Percentiles rank a stretch among this genome's conserved stretches.
These are phyloP conservation scores for Aspergillus coremiiformis DNA, from an alignment of 495 filamentous ascomycete species.

Conservation along the genomic window DNA sequence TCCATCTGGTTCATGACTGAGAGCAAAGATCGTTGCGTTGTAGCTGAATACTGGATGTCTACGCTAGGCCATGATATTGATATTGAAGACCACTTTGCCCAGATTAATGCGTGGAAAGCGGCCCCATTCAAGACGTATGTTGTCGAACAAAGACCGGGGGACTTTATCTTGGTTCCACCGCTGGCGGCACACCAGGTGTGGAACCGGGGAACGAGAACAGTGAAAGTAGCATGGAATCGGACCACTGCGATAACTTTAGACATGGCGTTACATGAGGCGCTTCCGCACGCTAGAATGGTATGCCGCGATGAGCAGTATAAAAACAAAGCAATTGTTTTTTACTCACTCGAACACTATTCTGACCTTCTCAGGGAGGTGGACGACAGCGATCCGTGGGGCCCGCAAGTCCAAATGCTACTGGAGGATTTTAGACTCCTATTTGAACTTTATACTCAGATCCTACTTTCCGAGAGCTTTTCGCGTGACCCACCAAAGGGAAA, in stretches of 20 bases:
- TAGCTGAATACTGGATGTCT: slow-evolving; percentile 87
- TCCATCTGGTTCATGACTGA: slow-evolving; percentile 99
- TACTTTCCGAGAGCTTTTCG: slow-evolving; percentile 79
- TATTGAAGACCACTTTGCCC: slow-evolving; percentile 91
- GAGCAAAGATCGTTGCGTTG: slow-evolving; percentile 74
- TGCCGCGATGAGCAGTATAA: slow-evolving; percentile 99
- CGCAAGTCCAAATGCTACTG: slow-evolving; percentile 56
- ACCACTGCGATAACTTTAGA: slow-evolving; percentile 86
- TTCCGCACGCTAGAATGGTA: slow-evolving; percentile 80
- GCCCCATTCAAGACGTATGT: slow-evolving; percentile 89
- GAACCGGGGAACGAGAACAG: slow-evolving; percentile 90
- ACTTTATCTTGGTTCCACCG: slow-evolving; percentile 93
- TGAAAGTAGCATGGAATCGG: slow-evolving; percentile 98
- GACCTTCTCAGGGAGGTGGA: slow-evolving; percentile 45
- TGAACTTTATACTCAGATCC: slow-evolving; percentile 62
- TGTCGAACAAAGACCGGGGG: slow-evolving; percentile 85
- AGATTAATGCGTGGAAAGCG: slow-evolving; percentile 84
- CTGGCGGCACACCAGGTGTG: slow-evolving; percentile 97
- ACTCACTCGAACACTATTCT: slow-evolving; percentile 71
- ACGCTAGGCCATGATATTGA: slow-evolving; percentile 92
- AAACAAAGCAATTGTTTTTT: slow-evolving; percentile 91
- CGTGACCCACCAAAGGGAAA: slow-evolving; percentile 51
- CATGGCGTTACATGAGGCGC: slow-evolving; percentile 73
- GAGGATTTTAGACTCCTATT: slow-evolving; percentile 77
- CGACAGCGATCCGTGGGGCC: slow-evolving; percentile 33